These are phyloP conservation scores for Trichoderma erinaceum DNA, from an alignment of 495 filamentous ascomycete species.

Conservation along the genomic window DNA sequence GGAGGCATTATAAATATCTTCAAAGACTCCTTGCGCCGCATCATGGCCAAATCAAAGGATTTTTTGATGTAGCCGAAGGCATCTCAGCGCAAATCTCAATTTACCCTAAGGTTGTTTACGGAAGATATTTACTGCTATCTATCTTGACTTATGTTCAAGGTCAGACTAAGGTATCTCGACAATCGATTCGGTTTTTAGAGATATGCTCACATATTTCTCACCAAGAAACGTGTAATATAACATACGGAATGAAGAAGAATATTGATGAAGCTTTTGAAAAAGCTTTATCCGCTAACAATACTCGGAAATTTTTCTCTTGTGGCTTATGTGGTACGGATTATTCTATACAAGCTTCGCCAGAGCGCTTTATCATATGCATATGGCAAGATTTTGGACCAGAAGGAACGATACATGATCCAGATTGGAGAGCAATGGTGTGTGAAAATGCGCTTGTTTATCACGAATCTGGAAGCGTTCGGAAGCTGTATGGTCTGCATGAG, in stretches of 20 bases:
- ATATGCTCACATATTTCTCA: neutral
- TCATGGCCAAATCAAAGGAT: neutral
- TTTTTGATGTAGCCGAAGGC: neutral
- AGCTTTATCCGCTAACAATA: neutral
- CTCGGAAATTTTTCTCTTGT: neutral
- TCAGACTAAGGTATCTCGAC: neutral
- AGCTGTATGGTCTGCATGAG: neutral
- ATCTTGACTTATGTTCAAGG: neutral
- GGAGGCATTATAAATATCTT: neutral
- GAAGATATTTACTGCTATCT: neutral
- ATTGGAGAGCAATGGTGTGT: neutral
- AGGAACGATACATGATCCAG: neutral
- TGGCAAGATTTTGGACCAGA: conserved; percentile 1
- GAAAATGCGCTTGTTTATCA: neutral
- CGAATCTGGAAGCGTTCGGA: neutral
- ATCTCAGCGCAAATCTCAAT: neutral
- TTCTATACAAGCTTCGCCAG: neutral
- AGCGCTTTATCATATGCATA: neutral
- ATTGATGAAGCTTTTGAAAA: neutral
- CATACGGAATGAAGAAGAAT: neutral
- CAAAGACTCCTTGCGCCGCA: neutral
- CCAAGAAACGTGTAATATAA: neutral
- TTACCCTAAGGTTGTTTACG: conserved; percentile 6
- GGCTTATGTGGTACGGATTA: neutral
- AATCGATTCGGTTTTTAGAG: neutral